Evolutionary conservation across 345 rosid genomes (phyloP).

Genomic region (Euphorbia tirucalli): DNA sequence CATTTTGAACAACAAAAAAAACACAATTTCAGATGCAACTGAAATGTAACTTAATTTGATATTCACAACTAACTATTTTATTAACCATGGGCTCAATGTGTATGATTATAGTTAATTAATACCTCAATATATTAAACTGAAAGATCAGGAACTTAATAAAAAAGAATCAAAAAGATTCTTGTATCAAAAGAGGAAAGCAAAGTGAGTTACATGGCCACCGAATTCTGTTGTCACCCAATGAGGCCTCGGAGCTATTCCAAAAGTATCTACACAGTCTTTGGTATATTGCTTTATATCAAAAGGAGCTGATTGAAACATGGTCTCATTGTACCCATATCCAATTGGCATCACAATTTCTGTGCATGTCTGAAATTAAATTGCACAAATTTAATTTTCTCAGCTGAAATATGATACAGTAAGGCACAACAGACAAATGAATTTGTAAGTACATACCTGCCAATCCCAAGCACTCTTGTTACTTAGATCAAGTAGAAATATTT

Average conservation of each 20-base stretch:
- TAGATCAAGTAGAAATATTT: neutral
- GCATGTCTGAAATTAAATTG: constrained; percentile 20
- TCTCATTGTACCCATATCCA: constrained; percentile 17
- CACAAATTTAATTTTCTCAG: neutral
- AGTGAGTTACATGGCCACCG: constrained; percentile 7
- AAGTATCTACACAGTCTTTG: constrained; percentile 9
- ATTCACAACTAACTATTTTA: too few species aligned
- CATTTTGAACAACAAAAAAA: too few species aligned
- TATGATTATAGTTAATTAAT: too few species aligned
- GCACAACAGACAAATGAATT: neutral
- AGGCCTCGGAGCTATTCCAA: constrained; percentile 19
- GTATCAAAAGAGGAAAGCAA: neutral
- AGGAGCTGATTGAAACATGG: constrained; percentile 30
- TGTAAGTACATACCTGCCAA: constrained; percentile 37
- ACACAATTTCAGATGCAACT: too few species aligned
- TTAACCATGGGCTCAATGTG: too few species aligned
- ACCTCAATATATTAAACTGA: too few species aligned
- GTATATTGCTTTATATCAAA: constrained; percentile 17
- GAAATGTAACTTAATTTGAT: too few species aligned
- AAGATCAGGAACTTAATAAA: neutral
- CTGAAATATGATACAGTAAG: too few species aligned
- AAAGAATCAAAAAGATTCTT: neutral
- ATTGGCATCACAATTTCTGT: constrained; percentile 27
- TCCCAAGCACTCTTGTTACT: constrained; percentile 31
- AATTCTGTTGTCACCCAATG: constrained; percentile 27